Percentiles rank a stretch among this genome's conserved stretches.
Conservation (phyloP, 1,284 basidiomycete species). For the Rhodotorula sp. region DNA sequence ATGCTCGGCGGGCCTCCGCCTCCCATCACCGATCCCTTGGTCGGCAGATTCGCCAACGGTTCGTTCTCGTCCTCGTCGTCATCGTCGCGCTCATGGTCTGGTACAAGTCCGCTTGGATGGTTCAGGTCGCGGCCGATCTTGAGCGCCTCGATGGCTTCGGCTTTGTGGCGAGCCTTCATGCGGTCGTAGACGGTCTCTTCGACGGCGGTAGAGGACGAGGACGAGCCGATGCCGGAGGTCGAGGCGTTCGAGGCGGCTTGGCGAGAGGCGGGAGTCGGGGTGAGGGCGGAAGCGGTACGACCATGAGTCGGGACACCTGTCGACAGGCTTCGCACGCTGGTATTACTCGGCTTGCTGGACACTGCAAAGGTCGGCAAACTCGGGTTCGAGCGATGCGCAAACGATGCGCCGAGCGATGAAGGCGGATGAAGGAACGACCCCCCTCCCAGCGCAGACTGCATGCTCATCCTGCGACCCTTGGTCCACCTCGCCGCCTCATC, state of each 20-base stretch:
- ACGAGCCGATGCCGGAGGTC: not conserved
- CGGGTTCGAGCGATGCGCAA: slow-evolving; percentile 18
- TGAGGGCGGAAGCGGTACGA: not conserved
- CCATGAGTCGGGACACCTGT: not conserved
- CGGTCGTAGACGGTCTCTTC: slow-evolving; percentile 20
- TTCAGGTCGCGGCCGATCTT: slow-evolving; percentile 35
- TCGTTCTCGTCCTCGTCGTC: slow-evolving; percentile 32
- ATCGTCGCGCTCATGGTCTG: slow-evolving; percentile 1
- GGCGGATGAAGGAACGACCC: not conserved
- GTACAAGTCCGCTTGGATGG: slow-evolving; percentile 16
- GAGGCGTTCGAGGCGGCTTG: not conserved
- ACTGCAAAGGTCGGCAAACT: slow-evolving; percentile 7
- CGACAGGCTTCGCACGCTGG: too few species aligned
- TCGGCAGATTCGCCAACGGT: slow-evolving; percentile 32
- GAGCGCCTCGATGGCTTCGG: slow-evolving; percentile 32
- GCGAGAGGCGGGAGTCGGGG: slow-evolving; percentile 2
- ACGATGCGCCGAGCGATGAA: not conserved
- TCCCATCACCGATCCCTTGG: slow-evolving; percentile 21
- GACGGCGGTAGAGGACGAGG: slow-evolving; percentile 8
- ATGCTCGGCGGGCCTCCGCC: slow-evolving; percentile 3
- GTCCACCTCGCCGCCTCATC: slow-evolving; percentile 4
- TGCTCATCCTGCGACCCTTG: slow-evolving; percentile 10
- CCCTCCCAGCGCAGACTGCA: not conserved
- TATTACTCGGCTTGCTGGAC: too few species aligned
- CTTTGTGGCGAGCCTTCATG: slow-evolving; percentile 36